Conservation (phyloP, 371 early-diverging fungal species). For the Mucor indicus region DNA sequence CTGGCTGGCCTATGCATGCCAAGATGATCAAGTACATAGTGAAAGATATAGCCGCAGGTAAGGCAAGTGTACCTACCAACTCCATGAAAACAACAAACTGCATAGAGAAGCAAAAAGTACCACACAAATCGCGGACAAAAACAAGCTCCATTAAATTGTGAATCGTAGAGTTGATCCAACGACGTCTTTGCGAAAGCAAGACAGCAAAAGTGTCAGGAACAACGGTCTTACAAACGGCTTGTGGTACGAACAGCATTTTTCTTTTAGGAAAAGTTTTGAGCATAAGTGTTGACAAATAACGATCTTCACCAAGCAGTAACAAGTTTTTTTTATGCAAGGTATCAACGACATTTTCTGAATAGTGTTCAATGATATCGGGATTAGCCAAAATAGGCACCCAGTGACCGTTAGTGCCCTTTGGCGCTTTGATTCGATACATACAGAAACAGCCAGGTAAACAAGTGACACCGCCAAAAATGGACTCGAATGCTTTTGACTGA, state of each 20-base stretch:
- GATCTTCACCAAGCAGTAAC: conserved; percentile 92
- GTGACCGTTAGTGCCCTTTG: conserved; percentile 61
- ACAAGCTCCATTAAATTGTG: conserved; percentile 86
- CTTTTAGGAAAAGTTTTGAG: conserved; percentile 87
- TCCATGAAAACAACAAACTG: conserved; percentile 89
- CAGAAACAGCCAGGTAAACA: conserved; percentile 97
- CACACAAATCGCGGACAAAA: conserved; percentile 81
- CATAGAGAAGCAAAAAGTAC: conserved; percentile 90
- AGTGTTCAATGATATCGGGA: conserved; percentile 87
- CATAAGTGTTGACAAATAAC: conserved; percentile 94
- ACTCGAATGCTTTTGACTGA: conserved; percentile 92
- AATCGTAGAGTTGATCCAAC: conserved; percentile 94
- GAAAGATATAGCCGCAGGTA: conserved; percentile 84
- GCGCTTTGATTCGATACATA: conserved; percentile 91
- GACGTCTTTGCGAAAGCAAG: conserved; percentile 83
- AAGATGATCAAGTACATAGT: conserved; percentile 55
- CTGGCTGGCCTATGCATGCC: conserved; percentile 52
- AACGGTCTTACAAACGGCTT: conserved; percentile 82
- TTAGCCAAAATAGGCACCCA: conserved; percentile 82
- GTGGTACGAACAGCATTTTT: conserved; percentile 91
- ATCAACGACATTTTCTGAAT: conserved; percentile 87
- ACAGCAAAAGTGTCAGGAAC: conserved; percentile 83
- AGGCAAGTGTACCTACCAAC: conserved; percentile 78
- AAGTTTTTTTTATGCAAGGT: conserved; percentile 96
- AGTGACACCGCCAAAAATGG: conserved; percentile 96